Evolutionary conservation across 176 grass and related monocot genomes (phyloP), one percentile per base, ranked within the genome.

Genomic region (Triticum aestivum): DNA sequence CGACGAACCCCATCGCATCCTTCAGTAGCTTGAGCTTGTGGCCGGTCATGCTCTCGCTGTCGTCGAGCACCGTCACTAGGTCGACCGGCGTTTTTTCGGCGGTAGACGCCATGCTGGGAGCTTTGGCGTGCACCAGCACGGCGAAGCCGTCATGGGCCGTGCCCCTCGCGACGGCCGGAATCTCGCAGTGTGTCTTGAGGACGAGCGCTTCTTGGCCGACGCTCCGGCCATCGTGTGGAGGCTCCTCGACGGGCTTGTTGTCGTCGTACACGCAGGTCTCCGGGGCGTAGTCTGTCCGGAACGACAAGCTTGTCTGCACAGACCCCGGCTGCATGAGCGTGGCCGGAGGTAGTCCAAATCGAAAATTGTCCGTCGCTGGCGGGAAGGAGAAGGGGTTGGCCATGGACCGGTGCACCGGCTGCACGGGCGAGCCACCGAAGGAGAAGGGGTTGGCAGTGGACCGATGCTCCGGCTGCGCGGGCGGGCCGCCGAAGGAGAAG

Each of bases 41-140:
- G 1, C 90, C 88, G 44, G 15, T 71, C 95, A 97, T 97, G 90
- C 95, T 97, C 3, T 64, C 90, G 17, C 95, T 94, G 27, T 94
- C 90, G 80, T 94, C 95, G 56, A 97, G 90, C 73, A 92, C 95
- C 8, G 95, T 92, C 45, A 94, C 84, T 1, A 97, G 90, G 77
- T 97, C 95, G n/a, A 94, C 77, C 17, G 90, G 83, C 35, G 45
- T 49, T 13, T 49, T 49, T 49, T 5, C 45, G 12, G 45, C 45
- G 45, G 12, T 13, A 12, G 45, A 49, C 45, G 45, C 45, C 45
- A 49, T 4, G 45, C 45, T 84, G 26, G 91, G 87, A 3, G 93
- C 93, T 64, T 78, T 93, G 82, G 76, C 83, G 71, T 90, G 90
- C 63, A 95, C 64, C 37, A 92, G 85, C 52, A 92, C 83, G 8